Conservation (phyloP, 2,329 filamentous ascomycete genomes). For the Aschersonia sp. region DNA sequence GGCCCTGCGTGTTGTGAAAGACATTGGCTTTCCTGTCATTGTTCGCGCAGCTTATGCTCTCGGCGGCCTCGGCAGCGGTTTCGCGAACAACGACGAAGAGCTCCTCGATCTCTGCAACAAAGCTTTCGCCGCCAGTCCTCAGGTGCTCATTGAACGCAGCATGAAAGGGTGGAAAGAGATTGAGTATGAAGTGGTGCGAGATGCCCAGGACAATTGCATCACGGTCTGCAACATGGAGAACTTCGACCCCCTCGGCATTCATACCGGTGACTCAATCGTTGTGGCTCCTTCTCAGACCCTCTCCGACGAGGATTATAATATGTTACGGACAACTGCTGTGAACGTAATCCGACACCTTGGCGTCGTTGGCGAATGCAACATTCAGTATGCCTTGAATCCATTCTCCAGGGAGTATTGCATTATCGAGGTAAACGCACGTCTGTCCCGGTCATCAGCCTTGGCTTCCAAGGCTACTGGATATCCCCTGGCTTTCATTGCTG, state of each 20-base stretch:
- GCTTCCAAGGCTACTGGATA: constrained; percentile 97
- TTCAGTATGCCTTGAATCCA: constrained; percentile 94
- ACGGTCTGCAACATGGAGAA: constrained; percentile 99
- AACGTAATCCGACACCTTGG: constrained; percentile 95
- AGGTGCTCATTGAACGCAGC: constrained; percentile 90
- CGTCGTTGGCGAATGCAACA: constrained; percentile 97
- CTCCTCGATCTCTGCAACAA: constrained; percentile 82
- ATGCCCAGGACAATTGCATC: constrained; percentile 94
- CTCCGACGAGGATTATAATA: constrained; percentile 97
- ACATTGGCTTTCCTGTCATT: constrained; percentile 93
- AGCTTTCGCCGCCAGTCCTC: constrained; percentile 86
- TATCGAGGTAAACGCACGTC: constrained; percentile 94
- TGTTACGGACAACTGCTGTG: constrained; percentile 91
- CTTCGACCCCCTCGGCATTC: constrained; percentile 94
- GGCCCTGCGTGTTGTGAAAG: constrained; percentile 73
- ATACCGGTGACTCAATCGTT: constrained; percentile 96
- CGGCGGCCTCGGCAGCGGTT: constrained; percentile 87
- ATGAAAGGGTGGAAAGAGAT: constrained; percentile 99
- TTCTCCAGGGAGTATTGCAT: constrained; percentile 96
- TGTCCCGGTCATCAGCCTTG: constrained; percentile 87
- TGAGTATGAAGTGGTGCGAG: constrained; percentile 95
- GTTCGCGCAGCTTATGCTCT: constrained; percentile 92
- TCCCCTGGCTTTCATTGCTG: constrained; percentile 88
- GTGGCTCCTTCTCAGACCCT: constrained; percentile 94
- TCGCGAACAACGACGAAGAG: constrained; percentile 76